Evolutionary conservation across 805 yeast genomes (phyloP).

Genomic region (Blastobotrys terrestris): DNA sequence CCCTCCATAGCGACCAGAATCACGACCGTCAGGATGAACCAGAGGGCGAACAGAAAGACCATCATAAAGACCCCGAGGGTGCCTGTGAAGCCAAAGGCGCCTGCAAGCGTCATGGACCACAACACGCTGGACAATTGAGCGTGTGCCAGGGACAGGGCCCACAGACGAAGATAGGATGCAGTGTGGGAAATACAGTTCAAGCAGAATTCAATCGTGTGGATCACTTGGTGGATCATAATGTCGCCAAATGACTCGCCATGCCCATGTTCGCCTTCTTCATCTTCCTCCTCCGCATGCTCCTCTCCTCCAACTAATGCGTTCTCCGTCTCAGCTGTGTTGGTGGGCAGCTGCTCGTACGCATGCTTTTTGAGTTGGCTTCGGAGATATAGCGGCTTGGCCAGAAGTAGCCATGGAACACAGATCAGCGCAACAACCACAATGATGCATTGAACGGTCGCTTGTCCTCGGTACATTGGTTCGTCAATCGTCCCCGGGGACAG

Average conservation of each 20-base stretch:
- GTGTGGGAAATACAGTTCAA: slow-evolving; percentile 97
- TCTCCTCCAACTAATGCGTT: slow-evolving; percentile 26
- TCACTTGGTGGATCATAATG: slow-evolving; percentile 92
- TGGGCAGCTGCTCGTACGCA: slow-evolving; percentile 45
- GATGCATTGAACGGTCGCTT: slow-evolving; percentile 64
- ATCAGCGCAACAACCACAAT: slow-evolving; percentile 69
- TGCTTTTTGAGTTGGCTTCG: slow-evolving; percentile 50
- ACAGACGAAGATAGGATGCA: slow-evolving; percentile 89
- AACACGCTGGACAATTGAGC: slow-evolving; percentile 91
- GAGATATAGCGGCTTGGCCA: slow-evolving; percentile 74
- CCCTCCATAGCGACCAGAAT: slow-evolving; percentile 97
- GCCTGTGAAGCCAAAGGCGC: slow-evolving; percentile 67
- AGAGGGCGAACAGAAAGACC: slow-evolving; percentile 81
- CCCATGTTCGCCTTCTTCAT: slow-evolving; percentile 49
- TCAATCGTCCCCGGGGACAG: slow-evolving; percentile 84
- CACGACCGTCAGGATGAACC: slow-evolving; percentile 89
- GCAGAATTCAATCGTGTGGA: slow-evolving; percentile 96
- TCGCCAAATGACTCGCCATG: slow-evolving; percentile 76
- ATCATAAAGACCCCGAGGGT: slow-evolving; percentile 62
- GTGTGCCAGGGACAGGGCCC: slow-evolving; percentile 97
- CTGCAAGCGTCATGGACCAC: slow-evolving; percentile 91
- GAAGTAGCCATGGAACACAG: slow-evolving; percentile 88
- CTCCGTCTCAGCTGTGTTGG: slow-evolving; percentile 20
- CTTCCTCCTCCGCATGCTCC: slow-evolving; percentile 34
- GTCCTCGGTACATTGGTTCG: slow-evolving; percentile 76